Conservation (phyloP, 2,329 filamentous ascomycete species). For the Calycina marina region DNA sequence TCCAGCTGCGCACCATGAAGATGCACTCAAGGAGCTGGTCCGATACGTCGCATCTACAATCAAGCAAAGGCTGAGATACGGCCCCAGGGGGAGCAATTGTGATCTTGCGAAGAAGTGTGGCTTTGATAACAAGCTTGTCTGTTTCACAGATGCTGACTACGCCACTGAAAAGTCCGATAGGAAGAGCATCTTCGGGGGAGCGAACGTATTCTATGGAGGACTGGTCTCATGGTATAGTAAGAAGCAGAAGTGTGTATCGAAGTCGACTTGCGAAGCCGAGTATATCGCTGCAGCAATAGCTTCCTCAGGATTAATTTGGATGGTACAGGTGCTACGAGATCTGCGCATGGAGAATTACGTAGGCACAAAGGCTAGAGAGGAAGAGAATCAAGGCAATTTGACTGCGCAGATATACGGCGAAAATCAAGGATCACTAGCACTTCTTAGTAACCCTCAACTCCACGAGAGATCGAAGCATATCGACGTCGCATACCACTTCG, state of each 20-base stretch:
- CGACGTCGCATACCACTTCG: background rate
- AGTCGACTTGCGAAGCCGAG: background rate
- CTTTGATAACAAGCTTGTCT: background rate
- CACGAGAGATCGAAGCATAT: background rate
- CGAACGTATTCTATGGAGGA: background rate
- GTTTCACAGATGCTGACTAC: too few relatives aligned
- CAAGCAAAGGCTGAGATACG: background rate
- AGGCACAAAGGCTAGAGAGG: too few relatives aligned
- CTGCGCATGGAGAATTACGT: background rate
- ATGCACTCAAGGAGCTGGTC: too few relatives aligned
- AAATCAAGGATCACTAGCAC: background rate
- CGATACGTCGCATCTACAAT: background rate
- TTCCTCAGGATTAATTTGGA: background rate
- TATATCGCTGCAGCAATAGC: background rate
- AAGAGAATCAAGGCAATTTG: too few relatives aligned
- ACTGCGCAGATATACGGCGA: background rate
- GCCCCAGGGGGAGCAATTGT: background rate
- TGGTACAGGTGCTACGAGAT: background rate
- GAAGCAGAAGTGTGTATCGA: background rate
- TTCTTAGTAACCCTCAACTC: background rate
- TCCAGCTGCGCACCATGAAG: too few relatives aligned
- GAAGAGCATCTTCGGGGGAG: too few relatives aligned
- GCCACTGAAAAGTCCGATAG: too few relatives aligned
- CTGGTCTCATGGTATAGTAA: background rate
- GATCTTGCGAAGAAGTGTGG: background rate